phyloP scores from a whole-genome alignment of 108 stramenopile genomes.

The Pseudonitzschia multiseries region DNA sequence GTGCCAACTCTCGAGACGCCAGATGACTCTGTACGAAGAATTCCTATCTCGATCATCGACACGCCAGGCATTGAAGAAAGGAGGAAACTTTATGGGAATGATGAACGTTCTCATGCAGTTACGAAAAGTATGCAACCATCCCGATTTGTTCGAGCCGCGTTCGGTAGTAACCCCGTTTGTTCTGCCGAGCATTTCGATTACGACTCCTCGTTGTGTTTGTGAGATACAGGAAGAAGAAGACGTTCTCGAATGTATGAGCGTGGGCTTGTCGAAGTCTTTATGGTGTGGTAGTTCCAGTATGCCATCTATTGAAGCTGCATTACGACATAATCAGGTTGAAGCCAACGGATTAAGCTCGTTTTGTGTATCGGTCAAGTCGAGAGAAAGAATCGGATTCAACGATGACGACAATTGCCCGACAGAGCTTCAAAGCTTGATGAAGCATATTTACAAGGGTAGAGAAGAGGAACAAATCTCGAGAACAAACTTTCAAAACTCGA shows the following conservation, averaged over 20 bases:
- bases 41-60: constrained; percentile 96
- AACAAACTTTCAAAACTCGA: constrained; percentile 36
- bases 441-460: constrained; percentile 32
- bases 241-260: constrained; percentile 45
- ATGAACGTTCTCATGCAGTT: constrained; percentile 99
- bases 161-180: constrained; percentile 91
- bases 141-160: constrained; percentile 97
- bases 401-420: constrained; percentile 25
- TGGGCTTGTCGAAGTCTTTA: constrained; percentile 41
- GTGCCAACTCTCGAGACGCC: constrained; percentile 91
- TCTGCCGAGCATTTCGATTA: constrained; percentile 57
- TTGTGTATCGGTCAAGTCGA: not conserved
- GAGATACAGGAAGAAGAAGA: constrained; percentile 28
- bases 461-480: constrained; percentile 30
- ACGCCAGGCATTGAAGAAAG: constrained; percentile 73
- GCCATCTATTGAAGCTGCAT: constrained; percentile 44
- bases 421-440: constrained; percentile 44
- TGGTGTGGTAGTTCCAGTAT: constrained; percentile 60
- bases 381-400: not conserved
- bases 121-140: constrained; percentile 99
- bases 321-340: constrained; percentile 45
- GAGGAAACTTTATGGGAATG: constrained; percentile 97
- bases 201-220: constrained; percentile 10
- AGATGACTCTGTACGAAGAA: constrained; percentile 96
- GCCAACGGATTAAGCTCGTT: constrained; percentile 33